Percentiles rank a stretch among this genome's conserved stretches.
These are phyloP conservation scores for Acer negundo DNA, from an alignment of 345 rosid genomes.

Conservation along the genomic window DNA sequence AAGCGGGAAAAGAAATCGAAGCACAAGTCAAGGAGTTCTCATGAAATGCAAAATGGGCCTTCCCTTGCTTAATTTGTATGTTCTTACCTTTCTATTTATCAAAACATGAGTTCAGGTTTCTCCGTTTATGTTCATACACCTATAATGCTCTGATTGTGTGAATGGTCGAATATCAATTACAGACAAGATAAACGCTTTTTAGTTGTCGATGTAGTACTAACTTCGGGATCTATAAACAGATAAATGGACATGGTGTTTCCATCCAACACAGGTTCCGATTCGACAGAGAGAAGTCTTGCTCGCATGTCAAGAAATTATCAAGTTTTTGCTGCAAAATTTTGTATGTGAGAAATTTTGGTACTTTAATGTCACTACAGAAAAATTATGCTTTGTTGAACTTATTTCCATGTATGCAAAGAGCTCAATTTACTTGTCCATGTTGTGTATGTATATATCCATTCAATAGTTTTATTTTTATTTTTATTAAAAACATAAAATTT, in stretches of 20 bases:
- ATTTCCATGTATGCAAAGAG: background rate
- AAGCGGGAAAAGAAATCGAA: conserved; percentile 90
- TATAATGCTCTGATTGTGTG: background rate
- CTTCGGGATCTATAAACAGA: background rate
- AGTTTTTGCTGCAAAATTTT: background rate
- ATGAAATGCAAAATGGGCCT: conserved; percentile 43
- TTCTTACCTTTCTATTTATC: background rate
- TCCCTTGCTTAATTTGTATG: conserved; percentile 22
- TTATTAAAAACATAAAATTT: background rate
- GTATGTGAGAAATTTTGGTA: background rate
- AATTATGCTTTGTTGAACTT: conserved; percentile 2
- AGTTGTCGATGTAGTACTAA: background rate
- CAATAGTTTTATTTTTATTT: background rate
- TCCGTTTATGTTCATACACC: background rate
- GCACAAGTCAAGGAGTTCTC: conserved; percentile 71
- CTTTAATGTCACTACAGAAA: too few species aligned
- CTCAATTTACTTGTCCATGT: background rate
- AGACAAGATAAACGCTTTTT: background rate
- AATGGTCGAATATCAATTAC: background rate
- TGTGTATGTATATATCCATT: background rate
- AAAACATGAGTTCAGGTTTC: background rate
- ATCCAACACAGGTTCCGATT: background rate
- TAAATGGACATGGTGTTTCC: background rate
- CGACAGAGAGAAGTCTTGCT: background rate
- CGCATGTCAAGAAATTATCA: background rate